Percentiles rank a stretch among this genome's conserved stretches.
phyloP scores from a whole-genome alignment of 73 alveolate genomes.

The Paramecium pentaurelia region DNA sequence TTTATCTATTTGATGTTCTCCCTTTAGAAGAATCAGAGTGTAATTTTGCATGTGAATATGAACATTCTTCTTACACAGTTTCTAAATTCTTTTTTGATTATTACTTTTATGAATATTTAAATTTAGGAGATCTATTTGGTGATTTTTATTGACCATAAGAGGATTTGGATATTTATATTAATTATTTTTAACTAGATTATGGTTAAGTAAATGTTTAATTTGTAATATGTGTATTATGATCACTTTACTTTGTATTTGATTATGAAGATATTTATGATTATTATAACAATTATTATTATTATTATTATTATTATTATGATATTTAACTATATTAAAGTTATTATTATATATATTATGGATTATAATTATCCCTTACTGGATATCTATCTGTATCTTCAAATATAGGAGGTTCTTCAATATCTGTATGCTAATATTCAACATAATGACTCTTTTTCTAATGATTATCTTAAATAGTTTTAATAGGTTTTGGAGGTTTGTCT shows the following conservation, averaged over 20 bases:
- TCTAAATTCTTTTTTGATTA: constrained; percentile 17
- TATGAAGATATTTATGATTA: neutral
- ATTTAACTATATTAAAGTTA: neutral
- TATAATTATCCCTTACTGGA: neutral
- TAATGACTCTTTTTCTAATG: neutral
- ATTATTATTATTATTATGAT: neutral
- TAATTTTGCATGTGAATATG: neutral
- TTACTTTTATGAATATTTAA: constrained; percentile 1
- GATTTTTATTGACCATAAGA: neutral
- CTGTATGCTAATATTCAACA: neutral
- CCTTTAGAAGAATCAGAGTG: neutral
- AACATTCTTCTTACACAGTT: constrained; percentile 7
- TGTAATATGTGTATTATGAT: constrained; percentile 5
- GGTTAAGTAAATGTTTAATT: constrained; percentile 52
- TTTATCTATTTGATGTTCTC: neutral
- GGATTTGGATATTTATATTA: neutral
- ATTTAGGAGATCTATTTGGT: constrained; percentile 42
- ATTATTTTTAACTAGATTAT: constrained; percentile 18
- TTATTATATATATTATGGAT: neutral
- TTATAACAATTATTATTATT: neutral
- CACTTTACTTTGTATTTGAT: neutral
- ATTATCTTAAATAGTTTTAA: neutral
- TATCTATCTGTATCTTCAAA: constrained; percentile 46
- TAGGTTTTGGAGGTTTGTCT: constrained; percentile 48
- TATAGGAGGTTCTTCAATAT: neutral